Percentiles rank a stretch among this genome's conserved stretches.
These are phyloP conservation scores for Cordia subcordata DNA, from an alignment of 257 asterid genomes.

Conservation along the genomic window DNA sequence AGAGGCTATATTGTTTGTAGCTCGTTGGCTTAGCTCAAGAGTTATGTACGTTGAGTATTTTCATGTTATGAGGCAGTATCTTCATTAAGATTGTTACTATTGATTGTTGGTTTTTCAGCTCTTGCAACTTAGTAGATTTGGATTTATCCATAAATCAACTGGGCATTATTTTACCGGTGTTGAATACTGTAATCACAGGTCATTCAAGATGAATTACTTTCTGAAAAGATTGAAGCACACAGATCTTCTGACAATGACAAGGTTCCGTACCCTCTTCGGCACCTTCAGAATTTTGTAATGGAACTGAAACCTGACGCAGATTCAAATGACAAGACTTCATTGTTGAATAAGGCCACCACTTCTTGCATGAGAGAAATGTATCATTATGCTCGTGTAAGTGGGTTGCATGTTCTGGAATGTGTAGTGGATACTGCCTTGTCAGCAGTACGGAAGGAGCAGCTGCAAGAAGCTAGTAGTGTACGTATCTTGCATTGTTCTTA, in stretches of 20 bases:
- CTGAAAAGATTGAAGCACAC: conserved; percentile 55
- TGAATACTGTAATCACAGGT: conserved; percentile 39
- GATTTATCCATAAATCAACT: background rate
- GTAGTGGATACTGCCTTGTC: conserved; percentile 68
- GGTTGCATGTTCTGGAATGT: conserved; percentile 71
- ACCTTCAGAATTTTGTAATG: conserved; percentile 45
- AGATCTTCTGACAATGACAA: conserved; percentile 49
- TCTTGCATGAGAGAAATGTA: conserved; percentile 77
- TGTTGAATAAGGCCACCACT: conserved; percentile 40
- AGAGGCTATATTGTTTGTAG: too few species aligned
- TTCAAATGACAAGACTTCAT: conserved; percentile 29
- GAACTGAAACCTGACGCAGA: conserved; percentile 34
- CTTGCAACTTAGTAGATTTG: background rate
- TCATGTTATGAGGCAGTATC: too few species aligned
- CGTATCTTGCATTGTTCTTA: conserved; percentile 6
- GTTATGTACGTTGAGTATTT: too few species aligned
- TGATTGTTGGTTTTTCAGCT: too few species aligned
- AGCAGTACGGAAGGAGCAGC: conserved; percentile 66
- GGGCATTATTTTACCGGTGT: conserved; percentile 1
- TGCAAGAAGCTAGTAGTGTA: conserved; percentile 85
- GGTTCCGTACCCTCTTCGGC: conserved; percentile 64
- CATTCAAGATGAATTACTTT: conserved; percentile 70
- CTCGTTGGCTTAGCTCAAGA: too few species aligned
- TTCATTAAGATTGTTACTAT: too few species aligned
- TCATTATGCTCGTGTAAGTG: conserved; percentile 81